Percentiles rank a stretch among this genome's conserved stretches.
phyloP scores from a whole-genome alignment of 2,329 filamentous ascomycete species.

The Arthrobotrys musiformis region DNA sequence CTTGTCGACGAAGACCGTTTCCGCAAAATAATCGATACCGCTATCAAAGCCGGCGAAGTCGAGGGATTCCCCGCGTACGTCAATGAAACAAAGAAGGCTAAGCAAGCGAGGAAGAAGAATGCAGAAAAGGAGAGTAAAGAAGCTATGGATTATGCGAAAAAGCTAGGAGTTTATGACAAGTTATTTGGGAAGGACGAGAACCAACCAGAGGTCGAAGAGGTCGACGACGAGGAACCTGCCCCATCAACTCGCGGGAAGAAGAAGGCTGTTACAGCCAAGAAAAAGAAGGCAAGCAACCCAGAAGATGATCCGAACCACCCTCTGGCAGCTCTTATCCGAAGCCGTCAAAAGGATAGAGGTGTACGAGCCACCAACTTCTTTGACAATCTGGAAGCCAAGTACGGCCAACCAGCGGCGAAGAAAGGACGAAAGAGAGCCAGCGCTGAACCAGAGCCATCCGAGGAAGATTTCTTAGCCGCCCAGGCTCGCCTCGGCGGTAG shows the following conservation, averaged over 20 bases:
- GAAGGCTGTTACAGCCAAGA: conserved; percentile 51
- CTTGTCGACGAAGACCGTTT: conserved; percentile 87
- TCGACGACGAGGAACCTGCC: conserved; percentile 47
- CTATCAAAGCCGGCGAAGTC: conserved; percentile 77
- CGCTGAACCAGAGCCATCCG: conserved; percentile 66
- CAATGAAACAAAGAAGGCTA: conserved; percentile 76
- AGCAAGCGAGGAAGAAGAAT: conserved; percentile 69
- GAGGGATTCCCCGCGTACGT: conserved; percentile 75
- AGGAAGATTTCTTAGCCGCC: conserved; percentile 58
- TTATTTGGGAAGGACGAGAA: conserved; percentile 67
- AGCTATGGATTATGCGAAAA: conserved; percentile 78
- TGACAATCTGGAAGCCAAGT: conserved; percentile 80
- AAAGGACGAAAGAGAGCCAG: conserved; percentile 68
- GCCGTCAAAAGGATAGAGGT: conserved; percentile 71
- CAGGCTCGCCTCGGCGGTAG: conserved; percentile 16
- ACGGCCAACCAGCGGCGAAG: conserved; percentile 66
- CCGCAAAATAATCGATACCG: conserved; percentile 79
- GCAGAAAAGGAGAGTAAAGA: conserved; percentile 76
- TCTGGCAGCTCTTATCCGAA: conserved; percentile 79
- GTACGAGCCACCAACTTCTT: conserved; percentile 72
- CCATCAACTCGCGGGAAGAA: conserved; percentile 29
- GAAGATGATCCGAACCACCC: conserved; percentile 64
- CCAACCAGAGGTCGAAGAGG: conserved; percentile 49
- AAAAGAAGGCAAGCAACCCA: conserved; percentile 63
- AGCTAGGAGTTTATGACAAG: conserved; percentile 78